These are phyloP conservation scores for Dissophora globulifera DNA, from an alignment of 192 early-diverging fungal genomes.

Conservation along the genomic window DNA sequence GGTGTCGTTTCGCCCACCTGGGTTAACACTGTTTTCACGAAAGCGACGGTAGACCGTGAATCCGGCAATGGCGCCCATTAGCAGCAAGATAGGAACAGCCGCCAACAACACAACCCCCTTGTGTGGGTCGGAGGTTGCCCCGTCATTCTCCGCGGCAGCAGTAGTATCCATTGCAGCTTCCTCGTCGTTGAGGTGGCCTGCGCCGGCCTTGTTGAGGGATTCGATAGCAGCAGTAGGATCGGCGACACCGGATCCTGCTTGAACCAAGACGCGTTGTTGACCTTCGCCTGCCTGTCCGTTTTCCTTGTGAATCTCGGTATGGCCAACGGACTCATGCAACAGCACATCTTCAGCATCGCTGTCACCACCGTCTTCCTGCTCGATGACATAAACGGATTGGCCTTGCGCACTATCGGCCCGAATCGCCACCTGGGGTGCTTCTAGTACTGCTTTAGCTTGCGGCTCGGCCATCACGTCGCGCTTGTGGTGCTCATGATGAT, in stretches of 20 bases:
- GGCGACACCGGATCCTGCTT: not conserved
- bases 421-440: not conserved
- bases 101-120: conserved; percentile 24
- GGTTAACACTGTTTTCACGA: conserved; percentile 32
- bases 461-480: too few relatives aligned
- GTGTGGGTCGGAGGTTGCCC: conserved; percentile 4
- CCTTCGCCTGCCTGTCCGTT: not conserved
- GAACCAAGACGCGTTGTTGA: conserved; percentile 11
- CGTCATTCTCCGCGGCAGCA: not conserved
- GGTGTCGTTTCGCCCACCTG: conserved; percentile 25
- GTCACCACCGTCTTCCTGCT: not conserved
- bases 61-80: conserved; percentile 43
- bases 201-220: conserved; percentile 16
- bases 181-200: conserved; percentile 15
- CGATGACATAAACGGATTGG: conserved; percentile 13
- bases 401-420: conserved; percentile 4
- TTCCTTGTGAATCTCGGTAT: conserved; percentile 7
- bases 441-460: too few relatives aligned
- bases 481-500: too few relatives aligned
- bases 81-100: conserved; percentile 24
- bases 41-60: conserved; percentile 40
- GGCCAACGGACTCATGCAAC: conserved; percentile 3
- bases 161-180: not conserved
- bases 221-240: conserved; percentile 6
- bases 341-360: not conserved